Conservation (phyloP, 1,284 basidiomycete species). For the Earliella scabrosa region DNA sequence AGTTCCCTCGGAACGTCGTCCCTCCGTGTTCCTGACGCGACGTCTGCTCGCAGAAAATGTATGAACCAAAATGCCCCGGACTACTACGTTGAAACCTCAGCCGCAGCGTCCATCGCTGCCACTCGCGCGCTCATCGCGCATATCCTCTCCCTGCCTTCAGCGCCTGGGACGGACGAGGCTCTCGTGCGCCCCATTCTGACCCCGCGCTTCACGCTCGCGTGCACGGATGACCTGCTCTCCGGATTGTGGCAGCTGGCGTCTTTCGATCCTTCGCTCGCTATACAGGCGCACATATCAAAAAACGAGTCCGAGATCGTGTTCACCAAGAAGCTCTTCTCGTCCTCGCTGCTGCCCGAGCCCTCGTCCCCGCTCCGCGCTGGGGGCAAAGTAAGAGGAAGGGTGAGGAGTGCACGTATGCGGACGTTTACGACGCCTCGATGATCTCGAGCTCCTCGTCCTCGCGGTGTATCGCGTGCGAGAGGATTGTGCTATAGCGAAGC, state of each 20-base stretch:
- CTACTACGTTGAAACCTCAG: constrained; percentile 75
- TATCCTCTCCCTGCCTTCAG: constrained; percentile 60
- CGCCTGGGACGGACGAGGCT: constrained; percentile 30
- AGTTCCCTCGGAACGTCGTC: too few species aligned
- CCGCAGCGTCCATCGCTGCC: constrained; percentile 57
- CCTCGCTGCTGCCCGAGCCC: too few species aligned
- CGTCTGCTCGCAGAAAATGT: constrained; percentile 71
- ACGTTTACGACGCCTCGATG: constrained; percentile 86
- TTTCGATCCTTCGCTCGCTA: constrained; percentile 62
- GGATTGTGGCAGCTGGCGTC: constrained; percentile 65
- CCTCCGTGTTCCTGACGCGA: background rate
- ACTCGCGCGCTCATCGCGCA: constrained; percentile 73
- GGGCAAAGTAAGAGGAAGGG: constrained; percentile 35
- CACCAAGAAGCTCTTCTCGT: constrained; percentile 70
- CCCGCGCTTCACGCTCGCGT: constrained; percentile 95
- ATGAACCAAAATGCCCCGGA: constrained; percentile 84
- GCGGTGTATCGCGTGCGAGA: too few species aligned
- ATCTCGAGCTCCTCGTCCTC: constrained; percentile 92
- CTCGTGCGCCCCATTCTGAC: constrained; percentile 92
- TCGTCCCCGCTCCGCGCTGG: too few species aligned
- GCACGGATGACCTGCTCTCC: constrained; percentile 74
- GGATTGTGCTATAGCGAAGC: too few species aligned
- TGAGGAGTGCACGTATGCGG: constrained; percentile 63
- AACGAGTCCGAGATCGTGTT: constrained; percentile 78
- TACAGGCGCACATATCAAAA: constrained; percentile 96